Evolutionary conservation across 441 rosid genomes (phyloP).

Genomic region (Erodium texanum): DNA sequence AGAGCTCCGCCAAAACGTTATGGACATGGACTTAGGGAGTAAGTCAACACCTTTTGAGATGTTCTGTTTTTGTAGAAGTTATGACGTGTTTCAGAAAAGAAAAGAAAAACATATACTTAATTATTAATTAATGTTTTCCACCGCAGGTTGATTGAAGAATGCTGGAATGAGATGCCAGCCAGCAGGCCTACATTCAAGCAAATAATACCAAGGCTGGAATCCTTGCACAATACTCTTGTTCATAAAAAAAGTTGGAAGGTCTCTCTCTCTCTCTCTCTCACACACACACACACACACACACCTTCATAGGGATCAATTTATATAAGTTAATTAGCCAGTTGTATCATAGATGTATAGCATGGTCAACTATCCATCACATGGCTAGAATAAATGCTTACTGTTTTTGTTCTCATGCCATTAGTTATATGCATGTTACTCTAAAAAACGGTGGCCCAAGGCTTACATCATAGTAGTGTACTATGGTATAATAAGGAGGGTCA

Average conservation of each 20-base stretch:
- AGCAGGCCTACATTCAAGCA: constrained; percentile 58
- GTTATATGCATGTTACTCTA: neutral
- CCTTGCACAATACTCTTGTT: constrained; percentile 33
- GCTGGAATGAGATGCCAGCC: constrained; percentile 57
- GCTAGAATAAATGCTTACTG: neutral
- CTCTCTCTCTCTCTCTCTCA: constrained; percentile 11
- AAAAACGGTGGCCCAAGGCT: neutral
- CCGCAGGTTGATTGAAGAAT: constrained; percentile 52
- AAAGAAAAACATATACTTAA: neutral
- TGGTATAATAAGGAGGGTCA: too few species aligned
- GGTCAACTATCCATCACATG: neutral
- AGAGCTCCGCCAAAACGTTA: constrained; percentile 66
- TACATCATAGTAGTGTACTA: neutral
- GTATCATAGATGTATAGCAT: neutral
- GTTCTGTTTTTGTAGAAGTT: neutral
- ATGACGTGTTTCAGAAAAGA: neutral
- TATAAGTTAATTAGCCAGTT: neutral
- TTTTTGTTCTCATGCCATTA: neutral
- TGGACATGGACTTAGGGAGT: constrained; percentile 81
- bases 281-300: neutral
- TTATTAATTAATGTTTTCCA: neutral
- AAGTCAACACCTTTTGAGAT: constrained; percentile 20
- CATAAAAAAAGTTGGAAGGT: constrained; percentile 45
- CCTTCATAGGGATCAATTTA: neutral
- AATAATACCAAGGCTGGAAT: constrained; percentile 46